Base-by-base conservation (phyloP, 306 rosid species). In the Castanospermum australe region DNA sequence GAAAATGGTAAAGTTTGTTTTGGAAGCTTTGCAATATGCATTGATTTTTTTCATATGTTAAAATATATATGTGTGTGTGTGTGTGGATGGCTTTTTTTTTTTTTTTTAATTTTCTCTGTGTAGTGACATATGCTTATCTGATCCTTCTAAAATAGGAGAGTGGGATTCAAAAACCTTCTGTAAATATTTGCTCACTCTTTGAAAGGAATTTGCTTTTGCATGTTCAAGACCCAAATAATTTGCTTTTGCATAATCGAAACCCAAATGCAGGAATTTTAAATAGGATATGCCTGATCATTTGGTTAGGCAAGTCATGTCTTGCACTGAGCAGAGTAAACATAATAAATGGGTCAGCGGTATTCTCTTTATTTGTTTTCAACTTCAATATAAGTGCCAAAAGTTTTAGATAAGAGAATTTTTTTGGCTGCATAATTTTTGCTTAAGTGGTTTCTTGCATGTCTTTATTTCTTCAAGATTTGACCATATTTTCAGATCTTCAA, bases 1-100 rank as follows among this genome's bases (percentile, higher is more conserved):
- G 88, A 87, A 71, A 76, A 77, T 75, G 93, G 92, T 87, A n/a
- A 87, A 8, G 61, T 63, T 61, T 79, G 62, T 2, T 69, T 47
- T 36, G 9, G 67, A 71, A 51, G 76, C 30, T 79, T 47, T 79
- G 71, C 61, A 67, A 35, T 79, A 21, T 17, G 55, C 67, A 36
- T 60, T 11, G 14, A 35, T 15, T 52, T 24, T 44, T 52, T 47
- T 38, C 25, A n/a, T 25, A 21, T 76, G 66, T 42, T 70, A n/a
- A 78, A 70, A 78, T 62, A 44, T n/a, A n/a, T n/a, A n/a, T n/a
- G n/a, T n/a, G n/a, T n/a, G n/a, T n/a, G n/a, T n/a, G n/a, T n/a
- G n/a, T 22, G 52, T 42, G 17, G 6, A 55, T 65, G 30, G 0
- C 68, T 25, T 25, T 54, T 18, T 28, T 67, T 74, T n/a, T n/a